These are phyloP conservation scores for Geoglossum cookeanum DNA, from an alignment of 2,329 filamentous ascomycete genomes.

Conservation along the genomic window DNA sequence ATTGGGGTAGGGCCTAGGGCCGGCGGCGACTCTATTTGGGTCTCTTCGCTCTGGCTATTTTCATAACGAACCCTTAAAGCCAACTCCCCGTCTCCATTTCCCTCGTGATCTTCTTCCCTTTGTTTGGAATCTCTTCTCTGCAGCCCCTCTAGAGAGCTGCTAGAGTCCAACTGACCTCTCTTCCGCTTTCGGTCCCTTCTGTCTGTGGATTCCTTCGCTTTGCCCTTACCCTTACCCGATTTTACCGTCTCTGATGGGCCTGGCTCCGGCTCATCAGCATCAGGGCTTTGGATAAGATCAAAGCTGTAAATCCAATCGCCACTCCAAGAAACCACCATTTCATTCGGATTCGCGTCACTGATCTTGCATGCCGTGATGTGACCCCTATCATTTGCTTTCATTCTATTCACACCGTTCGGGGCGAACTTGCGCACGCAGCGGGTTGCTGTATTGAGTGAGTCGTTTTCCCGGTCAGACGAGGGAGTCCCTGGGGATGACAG, in stretches of 20 bases:
- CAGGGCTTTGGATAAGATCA: conserved; percentile 39
- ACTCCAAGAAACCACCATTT: conserved; percentile 50
- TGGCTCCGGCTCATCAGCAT: conserved; percentile 27
- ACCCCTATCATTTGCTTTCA: conserved; percentile 34
- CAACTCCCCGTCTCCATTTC: conserved; percentile 22
- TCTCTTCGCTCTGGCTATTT: conserved; percentile 40
- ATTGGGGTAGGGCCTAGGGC: not conserved
- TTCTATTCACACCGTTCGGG: conserved; percentile 35
- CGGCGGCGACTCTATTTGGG: conserved; percentile 24
- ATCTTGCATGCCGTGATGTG: conserved; percentile 56
- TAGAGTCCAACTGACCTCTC: conserved; percentile 27
- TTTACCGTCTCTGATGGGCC: conserved; percentile 12
- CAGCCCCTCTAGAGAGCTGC: conserved; percentile 22
- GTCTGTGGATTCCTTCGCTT: conserved; percentile 20
- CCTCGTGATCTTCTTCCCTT: conserved; percentile 15
- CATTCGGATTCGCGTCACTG: conserved; percentile 47
- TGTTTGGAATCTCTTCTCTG: conserved; percentile 28
- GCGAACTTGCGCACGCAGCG: conserved; percentile 48
- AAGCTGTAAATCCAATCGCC: conserved; percentile 48
- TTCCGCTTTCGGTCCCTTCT: conserved; percentile 38
- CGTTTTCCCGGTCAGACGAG: conserved; percentile 19
- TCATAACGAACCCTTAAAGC: conserved; percentile 37
- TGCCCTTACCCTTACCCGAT: conserved; percentile 14
- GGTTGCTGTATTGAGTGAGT: conserved; percentile 38
- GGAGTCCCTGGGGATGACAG: conserved; percentile 21